Evolutionary conservation across 2,329 filamentous ascomycete species (phyloP), one percentile per base, ranked within the genome.

Genomic region (Dactylellina cionopaga): DNA sequence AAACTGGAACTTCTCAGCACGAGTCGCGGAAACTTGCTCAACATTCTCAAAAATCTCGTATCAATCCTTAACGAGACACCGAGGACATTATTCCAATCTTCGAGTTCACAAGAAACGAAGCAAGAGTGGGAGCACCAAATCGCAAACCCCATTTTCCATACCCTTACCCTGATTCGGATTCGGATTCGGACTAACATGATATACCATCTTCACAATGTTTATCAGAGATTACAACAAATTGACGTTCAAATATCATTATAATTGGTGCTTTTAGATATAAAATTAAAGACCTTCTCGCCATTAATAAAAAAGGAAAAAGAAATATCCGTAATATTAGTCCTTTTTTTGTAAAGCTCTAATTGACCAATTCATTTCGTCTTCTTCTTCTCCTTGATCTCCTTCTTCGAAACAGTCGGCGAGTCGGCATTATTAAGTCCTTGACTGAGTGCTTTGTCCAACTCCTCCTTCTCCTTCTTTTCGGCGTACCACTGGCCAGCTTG

Each of bases 401-500:
- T 84, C 78, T 82, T 83, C 72, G 81, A 81, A 63, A 82, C 79
- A 2, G 66, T 71, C 51, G 66, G 66, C 43, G 66, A 71, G 37
- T 71, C 66, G 25, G 66, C 66, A 43, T 71, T 71, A 43, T 71
- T 71, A 17, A 71, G 51, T 10, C 66, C 76, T 74, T 82, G 83
- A 80, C 84, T 81, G 76, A 88, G 86, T 75, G 89, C 84, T 79
- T 87, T 86, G 78, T 87, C 87, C 63, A 86, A 84, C 81, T 97
- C 93, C 80, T 93, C 90, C 78, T 85, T 85, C 81, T 98, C 93
- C 83, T 96, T 96, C 79, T 91, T 86, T 85, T 98, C 93, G 24
- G 95, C 95, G 83, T 99, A 99, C 95, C 94, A 98, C 85, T 98
- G 92, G 9, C 95, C 95, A 17, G 92, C 92, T 86, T 99, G 95